Conservation (phyloP, 106 monocot species). For the Platanthera zijinensis region DNA sequence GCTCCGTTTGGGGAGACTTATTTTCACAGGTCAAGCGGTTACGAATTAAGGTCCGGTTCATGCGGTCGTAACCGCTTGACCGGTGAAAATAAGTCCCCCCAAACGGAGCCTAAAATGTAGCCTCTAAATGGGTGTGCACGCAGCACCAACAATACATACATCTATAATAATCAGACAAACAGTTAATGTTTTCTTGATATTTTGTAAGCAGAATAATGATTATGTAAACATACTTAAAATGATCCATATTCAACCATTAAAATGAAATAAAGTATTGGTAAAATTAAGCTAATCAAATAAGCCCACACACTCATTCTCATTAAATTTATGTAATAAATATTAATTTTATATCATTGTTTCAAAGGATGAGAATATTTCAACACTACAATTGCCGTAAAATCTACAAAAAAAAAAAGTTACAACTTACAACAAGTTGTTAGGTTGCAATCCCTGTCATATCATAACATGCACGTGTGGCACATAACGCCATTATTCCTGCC, state of each 20-base stretch:
- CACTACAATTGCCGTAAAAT: background rate
- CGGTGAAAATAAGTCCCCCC: too few species aligned
- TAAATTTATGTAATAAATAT: background rate
- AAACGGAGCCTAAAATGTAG: background rate
- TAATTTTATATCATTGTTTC: background rate
- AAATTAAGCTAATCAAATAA: background rate
- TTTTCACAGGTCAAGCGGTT: too few species aligned
- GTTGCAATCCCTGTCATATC: conserved; percentile 97
- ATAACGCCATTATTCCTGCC: conserved; percentile 93
- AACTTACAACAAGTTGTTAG: conserved; percentile 11
- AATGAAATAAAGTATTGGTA: background rate
- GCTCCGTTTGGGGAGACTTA: too few species aligned
- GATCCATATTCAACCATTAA: background rate
- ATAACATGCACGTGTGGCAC: conserved; percentile 89
- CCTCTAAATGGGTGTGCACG: conserved; percentile 88
- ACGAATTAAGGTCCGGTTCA: too few species aligned
- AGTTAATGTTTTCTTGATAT: too few species aligned
- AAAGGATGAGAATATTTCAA: background rate
- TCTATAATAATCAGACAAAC: conserved; percentile 25
- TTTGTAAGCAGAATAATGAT: background rate
- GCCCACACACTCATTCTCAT: too few species aligned
- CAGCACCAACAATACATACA: conserved; percentile 95
- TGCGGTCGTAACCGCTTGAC: too few species aligned
- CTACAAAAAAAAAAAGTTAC: background rate
- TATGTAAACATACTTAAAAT: background rate